Base-by-base conservation (phyloP, 1,284 basidiomycete genomes). In the Lentinula novae-zelandiae region DNA sequence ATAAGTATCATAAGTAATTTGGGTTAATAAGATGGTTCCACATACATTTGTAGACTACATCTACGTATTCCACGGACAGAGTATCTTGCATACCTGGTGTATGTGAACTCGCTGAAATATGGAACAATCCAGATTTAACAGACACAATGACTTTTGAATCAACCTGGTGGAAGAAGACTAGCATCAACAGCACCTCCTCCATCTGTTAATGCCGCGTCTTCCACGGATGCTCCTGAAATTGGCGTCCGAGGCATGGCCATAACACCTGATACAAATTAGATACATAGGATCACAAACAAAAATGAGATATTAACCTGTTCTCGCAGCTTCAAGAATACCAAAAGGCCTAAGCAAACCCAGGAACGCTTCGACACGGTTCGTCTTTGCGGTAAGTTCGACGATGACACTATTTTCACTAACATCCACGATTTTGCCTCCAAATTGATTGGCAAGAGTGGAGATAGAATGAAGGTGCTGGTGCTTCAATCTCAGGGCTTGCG, bases 231-330 rank as follows among this genome's bases (percentile, higher is more conserved):
- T 42, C 80, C 73, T 33, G 83, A 78, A 69, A 97, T 91, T 2
- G 95, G 95, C 33, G 95, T 96, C 65, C 96, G 86, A 8, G 95
- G 95, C 88, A 98, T 96, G 27, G 93, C 94, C 95, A 98, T 98
- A 53, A 93, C 78, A 72, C 94, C 93, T 95, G 67, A 20, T 60
- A 31, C 63, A 38, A 60, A 50, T 64, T 55, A 57, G 53, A 33
- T 51, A 17, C 17, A 17, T 17, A 40, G 59, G n/a, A 34, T n/a
- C 13, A 13, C 22, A 38, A 50, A 27, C 48, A 34, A 20, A 17
- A 57, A 51, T 3, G 0, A 79, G 27, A 27, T 27, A 27, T 84
- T 64, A 66, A 94, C 95, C 96, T 49, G 94, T 95, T 57, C 95
- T 78, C 20, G 95, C 93, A 52, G 93, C 90, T 78, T 98, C 96